Conservation (phyloP, 78 protist species). For the Dictyostelium firmibasis region DNA sequence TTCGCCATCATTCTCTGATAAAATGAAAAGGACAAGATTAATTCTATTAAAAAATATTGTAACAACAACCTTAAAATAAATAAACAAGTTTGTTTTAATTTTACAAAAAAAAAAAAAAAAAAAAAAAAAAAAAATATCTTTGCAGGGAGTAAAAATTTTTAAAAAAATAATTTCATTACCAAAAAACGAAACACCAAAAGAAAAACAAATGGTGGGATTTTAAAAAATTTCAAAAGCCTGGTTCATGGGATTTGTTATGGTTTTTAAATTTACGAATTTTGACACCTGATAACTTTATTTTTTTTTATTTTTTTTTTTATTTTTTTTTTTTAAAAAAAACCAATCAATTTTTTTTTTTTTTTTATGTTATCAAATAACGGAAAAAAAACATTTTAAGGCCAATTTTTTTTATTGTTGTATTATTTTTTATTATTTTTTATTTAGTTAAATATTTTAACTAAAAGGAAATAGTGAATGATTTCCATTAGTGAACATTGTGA, state of each 20-base stretch:
- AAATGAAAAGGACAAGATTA: slow-evolving; percentile 77
- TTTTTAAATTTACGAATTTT: not conserved
- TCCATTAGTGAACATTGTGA: not conserved
- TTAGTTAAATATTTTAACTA: not conserved
- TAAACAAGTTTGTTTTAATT: not conserved
- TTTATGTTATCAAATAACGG: not conserved
- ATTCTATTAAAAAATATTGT: slow-evolving; percentile 38
- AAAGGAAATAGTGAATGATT: not conserved
- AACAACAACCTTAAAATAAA: not conserved
- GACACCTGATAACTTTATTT: not conserved
- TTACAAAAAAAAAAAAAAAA: no score
- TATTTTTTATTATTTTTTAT: not conserved
- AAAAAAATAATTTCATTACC: no score
- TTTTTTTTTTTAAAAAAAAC: no score
- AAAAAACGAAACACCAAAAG: not conserved
- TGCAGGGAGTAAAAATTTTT: not conserved
- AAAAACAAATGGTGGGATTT: no score
- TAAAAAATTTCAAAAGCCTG: not conserved
- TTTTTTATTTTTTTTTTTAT: no score
- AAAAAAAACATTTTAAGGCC: not conserved
- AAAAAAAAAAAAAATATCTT: not conserved
- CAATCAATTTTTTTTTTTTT: not conserved
- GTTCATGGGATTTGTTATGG: not conserved
- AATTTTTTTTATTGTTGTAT: not conserved
- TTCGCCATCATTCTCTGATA: slow-evolving; percentile 68